Base-by-base conservation (phyloP, 306 rosid species). In the Vigna angularis region DNA sequence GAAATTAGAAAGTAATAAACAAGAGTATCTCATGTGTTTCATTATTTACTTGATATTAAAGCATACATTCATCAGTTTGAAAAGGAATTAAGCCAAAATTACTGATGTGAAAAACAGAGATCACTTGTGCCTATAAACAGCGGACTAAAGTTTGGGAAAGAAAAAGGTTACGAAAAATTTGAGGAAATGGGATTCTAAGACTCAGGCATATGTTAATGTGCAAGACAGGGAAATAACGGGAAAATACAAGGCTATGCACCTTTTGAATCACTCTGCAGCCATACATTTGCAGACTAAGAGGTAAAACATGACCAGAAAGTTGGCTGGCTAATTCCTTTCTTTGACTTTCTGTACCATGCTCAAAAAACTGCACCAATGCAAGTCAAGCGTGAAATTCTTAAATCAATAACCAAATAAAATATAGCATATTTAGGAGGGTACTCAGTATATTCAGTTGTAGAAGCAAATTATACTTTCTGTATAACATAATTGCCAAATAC, bases 251-350 rank as follows among this genome's bases (percentile, higher is more conserved):
- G 49, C 70, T 69, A 80, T 65, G 83, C 74, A 95, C 99, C 99
- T 95, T 95, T 89, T 95, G 99, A 75, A 95, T 93, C 78, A 93
- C 99, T 83, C 99, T 85, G 90, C 99, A 93, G 59, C 98, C 99
- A 84, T 95, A 95, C 98, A 95, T 95, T 87, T 95, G 98, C 80
- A 95, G 94, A 87, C 99, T 95, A 57, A 95, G 93, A 63, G 96
- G 91, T 85, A 93, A 89, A 85, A 95, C 93, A 79, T 95, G 96
- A 64, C 93, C 96, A 18, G 89, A 85, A 61, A 93, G 88, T 85
- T 92, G 96, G 83, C 83, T 66, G 50, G 92, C 97, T 77, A 95
- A 74, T 72, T 95, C 98, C 74, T 84, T 91, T 84, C 96, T 88
- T 83, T 95, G 98, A 77, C 81, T 87, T 81, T 84, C 93, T 26